phyloP scores from a whole-genome alignment of 2,329 filamentous ascomycete genomes.

The Calonectria hongkongensis region DNA sequence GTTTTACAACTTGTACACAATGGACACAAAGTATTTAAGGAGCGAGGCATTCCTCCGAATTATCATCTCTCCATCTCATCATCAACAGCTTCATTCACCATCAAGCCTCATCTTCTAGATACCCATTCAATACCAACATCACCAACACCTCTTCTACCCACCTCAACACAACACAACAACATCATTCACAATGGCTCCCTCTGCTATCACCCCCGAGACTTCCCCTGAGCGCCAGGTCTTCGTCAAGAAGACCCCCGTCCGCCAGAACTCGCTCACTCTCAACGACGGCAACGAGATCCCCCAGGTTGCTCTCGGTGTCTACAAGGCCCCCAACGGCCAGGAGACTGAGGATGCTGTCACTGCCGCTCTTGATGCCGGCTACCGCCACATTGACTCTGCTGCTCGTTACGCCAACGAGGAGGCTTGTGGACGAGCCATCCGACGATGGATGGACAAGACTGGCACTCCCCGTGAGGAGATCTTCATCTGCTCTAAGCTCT shows the following conservation, averaged over 20 bases:
- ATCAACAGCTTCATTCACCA: constrained; percentile 28
- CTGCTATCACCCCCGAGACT: constrained; percentile 59
- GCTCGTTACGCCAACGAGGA: constrained; percentile 79
- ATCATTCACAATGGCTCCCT: constrained; percentile 59
- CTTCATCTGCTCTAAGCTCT: constrained; percentile 81
- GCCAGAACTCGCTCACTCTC: constrained; percentile 72
- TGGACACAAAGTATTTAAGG: constrained; percentile 46
- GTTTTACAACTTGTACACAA: constrained; percentile 25
- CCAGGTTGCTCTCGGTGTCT: constrained; percentile 67
- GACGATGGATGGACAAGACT: constrained; percentile 78
- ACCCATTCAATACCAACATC: constrained; percentile 26
- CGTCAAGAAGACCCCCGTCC: constrained; percentile 54
- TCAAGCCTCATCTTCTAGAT: constrained; percentile 28
- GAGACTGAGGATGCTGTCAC: constrained; percentile 78
- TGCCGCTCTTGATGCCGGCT: constrained; percentile 75
- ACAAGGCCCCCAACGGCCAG: constrained; percentile 67
- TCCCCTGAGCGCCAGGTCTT: constrained; percentile 57
- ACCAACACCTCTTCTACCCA: constrained; percentile 15
- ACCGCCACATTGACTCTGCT: constrained; percentile 73
- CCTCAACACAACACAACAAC: neutral
- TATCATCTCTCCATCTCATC: constrained; percentile 18
- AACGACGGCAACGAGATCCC: constrained; percentile 84
- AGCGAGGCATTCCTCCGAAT: constrained; percentile 34
- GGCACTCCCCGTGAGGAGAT: constrained; percentile 80
- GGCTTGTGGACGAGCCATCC: constrained; percentile 82